These are phyloP conservation scores for Boletus reticulatus DNA, from an alignment of 768 basidiomycete species.

Conservation along the genomic window DNA sequence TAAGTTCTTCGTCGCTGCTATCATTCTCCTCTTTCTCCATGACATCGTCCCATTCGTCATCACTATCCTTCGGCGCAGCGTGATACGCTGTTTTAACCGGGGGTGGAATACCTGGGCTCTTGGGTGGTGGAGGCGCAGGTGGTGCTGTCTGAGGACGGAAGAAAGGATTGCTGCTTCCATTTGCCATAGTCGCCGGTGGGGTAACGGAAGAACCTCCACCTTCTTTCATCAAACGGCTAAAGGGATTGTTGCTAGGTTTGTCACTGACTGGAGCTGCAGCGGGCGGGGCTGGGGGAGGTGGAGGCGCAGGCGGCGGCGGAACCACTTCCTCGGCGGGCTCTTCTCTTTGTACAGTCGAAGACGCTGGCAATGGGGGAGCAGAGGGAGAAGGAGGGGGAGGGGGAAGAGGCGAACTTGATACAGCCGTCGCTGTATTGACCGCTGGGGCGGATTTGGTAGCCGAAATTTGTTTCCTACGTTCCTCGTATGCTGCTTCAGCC, in stretches of 20 bases:
- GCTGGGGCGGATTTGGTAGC: constrained; percentile 38
- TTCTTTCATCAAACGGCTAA: constrained; percentile 63
- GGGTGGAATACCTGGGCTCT: constrained; percentile 38
- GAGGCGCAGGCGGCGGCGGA: constrained; percentile 31
- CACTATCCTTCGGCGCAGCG: constrained; percentile 55
- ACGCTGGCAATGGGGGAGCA: constrained; percentile 22
- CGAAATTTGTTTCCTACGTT: constrained; percentile 33
- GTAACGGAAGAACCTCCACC: constrained; percentile 33
- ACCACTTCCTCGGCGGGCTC: constrained; percentile 20
- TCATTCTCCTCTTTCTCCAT: constrained; percentile 69
- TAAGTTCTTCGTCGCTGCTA: constrained; percentile 78
- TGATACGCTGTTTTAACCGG: constrained; percentile 57
- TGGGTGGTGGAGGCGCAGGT: constrained; percentile 38
- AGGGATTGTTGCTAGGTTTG: constrained; percentile 75
- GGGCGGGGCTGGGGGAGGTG: constrained; percentile 27
- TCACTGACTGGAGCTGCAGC: constrained; percentile 33
- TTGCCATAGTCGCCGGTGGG: constrained; percentile 27
- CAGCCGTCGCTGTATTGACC: constrained; percentile 23
- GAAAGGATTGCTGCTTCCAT: constrained; percentile 74
- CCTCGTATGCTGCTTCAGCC: constrained; percentile 42
- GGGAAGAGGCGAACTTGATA: constrained; percentile 33
- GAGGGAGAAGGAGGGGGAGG: constrained; percentile 31
- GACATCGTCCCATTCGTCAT: constrained; percentile 87
- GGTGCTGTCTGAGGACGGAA: constrained; percentile 49
- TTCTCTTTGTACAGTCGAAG: constrained; percentile 15